phyloP scores from a whole-genome alignment of 78 protist genomes.

The Anaeramoeba ignava region DNA sequence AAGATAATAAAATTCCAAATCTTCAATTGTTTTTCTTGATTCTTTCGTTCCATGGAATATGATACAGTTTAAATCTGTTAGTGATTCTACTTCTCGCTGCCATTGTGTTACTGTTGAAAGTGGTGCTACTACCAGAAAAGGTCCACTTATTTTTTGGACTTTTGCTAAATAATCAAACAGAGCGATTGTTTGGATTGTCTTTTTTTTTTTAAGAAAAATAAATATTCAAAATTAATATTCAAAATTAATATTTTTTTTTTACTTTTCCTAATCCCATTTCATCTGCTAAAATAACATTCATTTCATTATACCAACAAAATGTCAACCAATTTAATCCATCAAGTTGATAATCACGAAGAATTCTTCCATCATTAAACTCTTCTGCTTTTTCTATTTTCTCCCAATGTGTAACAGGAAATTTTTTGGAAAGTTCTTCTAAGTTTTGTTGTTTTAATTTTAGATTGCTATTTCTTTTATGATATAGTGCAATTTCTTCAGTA shows the following conservation, averaged over 20 bases:
- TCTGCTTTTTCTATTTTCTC: neutral
- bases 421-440: neutral
- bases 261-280: constrained; percentile 22
- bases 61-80: constrained; percentile 15
- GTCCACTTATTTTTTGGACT: constrained; percentile 15
- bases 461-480: no score
- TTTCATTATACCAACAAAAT: neutral
- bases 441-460: no score
- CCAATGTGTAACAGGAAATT: neutral
- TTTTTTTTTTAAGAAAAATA: no score
- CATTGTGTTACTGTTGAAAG: constrained; percentile 24
- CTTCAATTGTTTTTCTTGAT: neutral
- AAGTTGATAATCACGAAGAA: neutral
- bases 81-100: constrained; percentile 27
- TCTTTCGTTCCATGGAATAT: constrained; percentile 21
- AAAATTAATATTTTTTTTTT: no score
- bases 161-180: neutral
- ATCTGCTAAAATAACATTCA: constrained; percentile 14
- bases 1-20: neutral
- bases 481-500: no score
- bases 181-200: neutral
- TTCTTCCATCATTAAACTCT: neutral
- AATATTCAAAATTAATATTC: no score
- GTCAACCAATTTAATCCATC: constrained; percentile 9
- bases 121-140: constrained; percentile 35